Conservation (phyloP, 2,329 filamentous ascomycete species). For the Ophiostoma angusticollis region DNA sequence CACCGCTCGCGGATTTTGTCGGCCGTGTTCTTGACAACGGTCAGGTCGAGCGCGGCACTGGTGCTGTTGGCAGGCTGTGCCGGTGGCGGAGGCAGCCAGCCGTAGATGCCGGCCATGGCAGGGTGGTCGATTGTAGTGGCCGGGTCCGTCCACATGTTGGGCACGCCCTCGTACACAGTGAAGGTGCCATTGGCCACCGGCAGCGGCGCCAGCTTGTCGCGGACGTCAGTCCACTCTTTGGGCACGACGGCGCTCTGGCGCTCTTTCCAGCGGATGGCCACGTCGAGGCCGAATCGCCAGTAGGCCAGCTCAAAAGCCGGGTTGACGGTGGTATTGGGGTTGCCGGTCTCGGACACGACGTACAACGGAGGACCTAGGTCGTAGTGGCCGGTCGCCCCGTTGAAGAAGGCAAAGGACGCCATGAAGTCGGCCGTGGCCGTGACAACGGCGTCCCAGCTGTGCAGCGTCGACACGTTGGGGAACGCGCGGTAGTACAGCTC, state of each 20-base stretch:
- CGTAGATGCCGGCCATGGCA: constrained; percentile 30
- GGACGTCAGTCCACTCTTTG: constrained; percentile 32
- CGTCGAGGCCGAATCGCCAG: constrained; percentile 45
- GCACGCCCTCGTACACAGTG: constrained; percentile 39
- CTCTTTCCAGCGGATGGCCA: constrained; percentile 39
- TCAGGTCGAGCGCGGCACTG: constrained; percentile 23
- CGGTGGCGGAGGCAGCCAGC: constrained; percentile 29
- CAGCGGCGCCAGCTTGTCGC: constrained; percentile 39
- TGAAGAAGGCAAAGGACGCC: constrained; percentile 43
- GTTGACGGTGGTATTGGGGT: constrained; percentile 42
- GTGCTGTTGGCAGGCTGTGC: too few relatives aligned
- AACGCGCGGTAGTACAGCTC: constrained; percentile 39
- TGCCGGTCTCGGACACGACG: constrained; percentile 42
- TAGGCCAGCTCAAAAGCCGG: constrained; percentile 49
- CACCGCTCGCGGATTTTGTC: constrained; percentile 25
- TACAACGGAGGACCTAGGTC: constrained; percentile 35
- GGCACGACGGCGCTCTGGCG: constrained; percentile 33
- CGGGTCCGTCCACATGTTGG: constrained; percentile 28
- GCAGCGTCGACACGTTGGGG: constrained; percentile 29
- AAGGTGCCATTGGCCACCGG: constrained; percentile 36
- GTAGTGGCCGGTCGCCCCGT: constrained; percentile 36
- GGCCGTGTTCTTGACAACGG: constrained; percentile 25
- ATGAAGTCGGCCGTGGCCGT: constrained; percentile 44
- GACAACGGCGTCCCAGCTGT: constrained; percentile 40
- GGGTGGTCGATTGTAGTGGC: constrained; percentile 30